A percentile compares a stretch with the other conserved stretches of the same genome.
These are phyloP conservation scores for Vanrija sp. DNA, from an alignment of 1,284 basidiomycete genomes.

Conservation along the genomic window DNA sequence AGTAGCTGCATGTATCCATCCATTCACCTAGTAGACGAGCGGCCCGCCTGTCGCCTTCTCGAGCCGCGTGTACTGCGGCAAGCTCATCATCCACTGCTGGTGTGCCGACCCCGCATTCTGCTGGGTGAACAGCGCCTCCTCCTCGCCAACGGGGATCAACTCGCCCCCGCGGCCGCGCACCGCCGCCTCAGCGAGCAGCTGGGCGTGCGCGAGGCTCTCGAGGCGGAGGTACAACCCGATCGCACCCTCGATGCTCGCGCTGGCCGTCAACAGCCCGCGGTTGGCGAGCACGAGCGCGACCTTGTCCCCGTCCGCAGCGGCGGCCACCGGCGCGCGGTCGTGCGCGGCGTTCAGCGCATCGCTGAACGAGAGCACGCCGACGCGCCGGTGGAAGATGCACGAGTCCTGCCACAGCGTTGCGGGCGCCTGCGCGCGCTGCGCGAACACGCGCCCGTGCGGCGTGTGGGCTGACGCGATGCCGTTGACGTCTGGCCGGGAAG, in stretches of 20 bases:
- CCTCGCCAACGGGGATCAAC: constrained; percentile 21
- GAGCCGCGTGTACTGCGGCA: constrained; percentile 24
- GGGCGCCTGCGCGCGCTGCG: constrained; percentile 12
- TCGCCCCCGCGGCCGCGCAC: constrained; percentile 20
- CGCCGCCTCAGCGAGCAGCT: constrained; percentile 26
- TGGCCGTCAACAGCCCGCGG: constrained; percentile 22
- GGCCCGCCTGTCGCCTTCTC: constrained; percentile 13
- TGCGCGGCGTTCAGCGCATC: constrained; percentile 2
- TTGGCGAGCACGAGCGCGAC: constrained; percentile 25
- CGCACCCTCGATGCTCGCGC: constrained; percentile 26
- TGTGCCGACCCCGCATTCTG: constrained; percentile 26
- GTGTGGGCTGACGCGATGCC: constrained; percentile 24
- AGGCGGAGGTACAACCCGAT: constrained; percentile 24
- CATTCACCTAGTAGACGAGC: constrained; percentile 2
- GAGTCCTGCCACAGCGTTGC: constrained; percentile 32
- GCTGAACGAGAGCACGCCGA: constrained; percentile 18
- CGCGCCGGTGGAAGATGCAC: constrained; percentile 22
- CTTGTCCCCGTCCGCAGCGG: constrained; percentile 6
- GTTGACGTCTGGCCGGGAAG: constrained; percentile 19
- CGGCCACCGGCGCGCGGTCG: constrained; percentile 10
- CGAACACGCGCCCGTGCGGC: constrained; percentile 22
- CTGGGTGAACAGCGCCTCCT: constrained; percentile 29
- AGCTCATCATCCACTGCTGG: constrained; percentile 30
- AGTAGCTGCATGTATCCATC: too few species aligned
- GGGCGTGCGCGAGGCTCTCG: constrained; percentile 24